Conservation (phyloP, 176 grass and related monocot species). For the Zoysia pacifica region DNA sequence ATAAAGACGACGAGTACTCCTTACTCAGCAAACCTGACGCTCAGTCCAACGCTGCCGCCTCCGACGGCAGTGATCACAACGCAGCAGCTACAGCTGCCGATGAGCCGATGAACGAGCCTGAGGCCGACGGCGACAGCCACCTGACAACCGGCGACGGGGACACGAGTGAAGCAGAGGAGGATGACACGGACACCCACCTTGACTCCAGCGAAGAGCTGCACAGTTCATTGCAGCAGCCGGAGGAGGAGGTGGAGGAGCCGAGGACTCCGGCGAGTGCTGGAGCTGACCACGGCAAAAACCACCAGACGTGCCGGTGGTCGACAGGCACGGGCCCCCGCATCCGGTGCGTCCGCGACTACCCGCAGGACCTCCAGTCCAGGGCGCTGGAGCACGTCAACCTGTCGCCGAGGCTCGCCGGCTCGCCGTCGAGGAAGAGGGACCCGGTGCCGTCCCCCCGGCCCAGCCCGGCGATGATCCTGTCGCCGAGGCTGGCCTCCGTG, state of each 20-base stretch:
- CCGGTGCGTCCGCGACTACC: slow-evolving; percentile 90
- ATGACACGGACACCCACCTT: slow-evolving; percentile 2
- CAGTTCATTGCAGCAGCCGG: background rate
- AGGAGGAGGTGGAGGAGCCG: background rate
- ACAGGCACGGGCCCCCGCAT: slow-evolving; percentile 77
- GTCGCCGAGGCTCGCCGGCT: slow-evolving; percentile 56
- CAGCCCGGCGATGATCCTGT: slow-evolving; percentile 66
- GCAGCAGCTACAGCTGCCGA: background rate
- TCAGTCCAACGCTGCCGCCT: background rate
- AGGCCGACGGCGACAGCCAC: background rate
- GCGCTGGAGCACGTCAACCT: slow-evolving; percentile 97
- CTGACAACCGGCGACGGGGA: background rate
- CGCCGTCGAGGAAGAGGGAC: slow-evolving; percentile 60
- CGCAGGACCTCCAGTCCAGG: slow-evolving; percentile 73
- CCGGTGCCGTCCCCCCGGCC: slow-evolving; percentile 88
- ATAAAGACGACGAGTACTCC: slow-evolving; percentile 70
- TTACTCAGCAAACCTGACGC: slow-evolving; percentile 22
- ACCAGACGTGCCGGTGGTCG: slow-evolving; percentile 64
- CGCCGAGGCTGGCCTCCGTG: slow-evolving; percentile 67
- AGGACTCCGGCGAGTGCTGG: background rate
- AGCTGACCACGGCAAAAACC: slow-evolving; percentile 22
- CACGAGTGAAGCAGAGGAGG: slow-evolving; percentile 55
- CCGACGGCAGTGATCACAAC: background rate
- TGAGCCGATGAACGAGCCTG: slow-evolving; percentile 22
- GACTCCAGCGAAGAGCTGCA: slow-evolving; percentile 11